Evolutionary conservation across 345 rosid species (phyloP), one percentile per base, ranked within the genome.

Genomic region (Schrenkiella parvula): DNA sequence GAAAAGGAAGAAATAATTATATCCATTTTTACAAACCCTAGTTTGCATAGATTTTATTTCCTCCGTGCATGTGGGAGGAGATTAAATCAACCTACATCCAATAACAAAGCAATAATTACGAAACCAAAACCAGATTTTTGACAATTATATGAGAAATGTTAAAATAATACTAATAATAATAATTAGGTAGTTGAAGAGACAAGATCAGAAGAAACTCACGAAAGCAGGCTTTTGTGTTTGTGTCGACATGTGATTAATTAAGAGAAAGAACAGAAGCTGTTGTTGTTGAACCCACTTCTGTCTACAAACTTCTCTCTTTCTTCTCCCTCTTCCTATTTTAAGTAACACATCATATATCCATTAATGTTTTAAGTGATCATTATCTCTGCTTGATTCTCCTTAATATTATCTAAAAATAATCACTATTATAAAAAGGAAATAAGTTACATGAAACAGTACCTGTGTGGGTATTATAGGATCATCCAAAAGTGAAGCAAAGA

Each of bases 261-360:
- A 78, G 78, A 79, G 78, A 86, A 86, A 75, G 80, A 82, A 74
- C 83, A 81, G 80, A 82, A 82, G 79, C 34, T 65, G 60, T 77
- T 83, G 88, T 52, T 64, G 81, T 67, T 64, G 80, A 83, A 73
- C 80, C 80, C 87, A 53, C 80, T 69, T 79, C 76, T 68, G 78
- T 68, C 84, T 23, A 64, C 74, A 80, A 79, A 51, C 57, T 78
- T 79, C 75, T 82, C 86, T 73, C 77, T 80, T 72, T 79, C 82
- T 48, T 80, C 88, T 11, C 80, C 91, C 57, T 76, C 82, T 68
- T 82, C 86, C 89, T 67, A 66, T 8, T 51, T 48, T 39, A 67
- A 59, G 12, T 13, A 66, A 32, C 37, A 67, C 34, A 19, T 42
- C n/a, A 47, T 23, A n/a, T 65, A 66, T 64, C 43, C 21, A 56